phyloP scores from a whole-genome alignment of 441 rosid species.

The Brassica balearica region DNA sequence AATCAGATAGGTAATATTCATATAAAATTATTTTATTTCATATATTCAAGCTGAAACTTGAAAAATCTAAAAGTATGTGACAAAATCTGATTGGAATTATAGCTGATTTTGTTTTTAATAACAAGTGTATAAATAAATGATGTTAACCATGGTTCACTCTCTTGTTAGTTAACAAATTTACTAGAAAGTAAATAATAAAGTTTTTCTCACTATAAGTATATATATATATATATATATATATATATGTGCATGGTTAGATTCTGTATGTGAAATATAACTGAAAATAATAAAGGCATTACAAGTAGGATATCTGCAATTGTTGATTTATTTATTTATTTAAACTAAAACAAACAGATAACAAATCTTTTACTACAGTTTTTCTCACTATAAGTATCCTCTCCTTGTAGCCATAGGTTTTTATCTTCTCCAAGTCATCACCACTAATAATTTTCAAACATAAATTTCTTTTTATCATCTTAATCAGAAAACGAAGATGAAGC shows the following conservation, averaged over 20 bases:
- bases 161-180: not conserved
- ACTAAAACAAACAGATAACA: not conserved
- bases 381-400: slow-evolving; percentile 20
- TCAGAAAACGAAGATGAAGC: slow-evolving; percentile 21
- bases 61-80: not conserved
- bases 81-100: not conserved
- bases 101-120: not conserved
- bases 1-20: not conserved
- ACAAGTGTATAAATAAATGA: not conserved
- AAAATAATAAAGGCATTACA: not conserved
- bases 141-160: not conserved
- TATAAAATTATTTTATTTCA: not conserved
- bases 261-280: not conserved
- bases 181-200: not conserved
- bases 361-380: not conserved
- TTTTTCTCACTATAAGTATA: too few species aligned
- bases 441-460: not conserved
- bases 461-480: not conserved
- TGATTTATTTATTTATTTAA: not conserved
- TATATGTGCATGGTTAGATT: slow-evolving; percentile 1
- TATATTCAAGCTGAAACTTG: not conserved
- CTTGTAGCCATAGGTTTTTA: not conserved
- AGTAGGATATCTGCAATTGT: not conserved
- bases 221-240: too few species aligned
- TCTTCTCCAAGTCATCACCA: not conserved